Conservation (phyloP, 805 yeast species). For the Starmerella powellii region DNA sequence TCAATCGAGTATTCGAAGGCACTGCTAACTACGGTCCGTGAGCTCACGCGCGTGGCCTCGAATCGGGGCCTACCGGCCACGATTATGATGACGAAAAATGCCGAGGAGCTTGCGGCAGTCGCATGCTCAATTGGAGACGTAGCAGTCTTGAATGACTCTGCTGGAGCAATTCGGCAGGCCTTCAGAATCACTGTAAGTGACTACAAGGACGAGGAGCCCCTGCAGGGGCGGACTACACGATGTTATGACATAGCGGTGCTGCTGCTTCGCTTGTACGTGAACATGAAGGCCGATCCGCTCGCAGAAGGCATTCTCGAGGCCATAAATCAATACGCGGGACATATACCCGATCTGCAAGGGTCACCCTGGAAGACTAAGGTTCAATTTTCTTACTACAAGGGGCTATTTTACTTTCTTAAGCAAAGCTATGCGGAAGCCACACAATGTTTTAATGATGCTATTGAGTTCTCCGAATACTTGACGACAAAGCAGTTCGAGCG, state of each 20-base stretch:
- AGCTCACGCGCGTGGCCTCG: conserved; percentile 6
- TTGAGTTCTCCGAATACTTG: conserved; percentile 4
- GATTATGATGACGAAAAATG: neutral
- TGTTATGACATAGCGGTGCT: conserved; percentile 15
- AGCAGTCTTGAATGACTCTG: conserved; percentile 7
- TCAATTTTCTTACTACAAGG: conserved; percentile 18
- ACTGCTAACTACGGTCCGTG: neutral
- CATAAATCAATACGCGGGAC: conserved; percentile 6
- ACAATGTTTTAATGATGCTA: conserved; percentile 7
- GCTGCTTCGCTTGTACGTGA: conserved; percentile 19
- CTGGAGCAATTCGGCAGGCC: conserved; percentile 11
- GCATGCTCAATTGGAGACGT: neutral
- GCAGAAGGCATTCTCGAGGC: conserved; percentile 22
- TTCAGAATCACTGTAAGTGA: conserved; percentile 18
- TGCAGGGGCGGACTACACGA: conserved; percentile 14
- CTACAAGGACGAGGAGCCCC: conserved; percentile 11
- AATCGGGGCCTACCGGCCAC: conserved; percentile 4
- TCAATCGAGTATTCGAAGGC: neutral
- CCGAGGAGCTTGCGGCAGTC: neutral
- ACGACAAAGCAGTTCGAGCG: conserved; percentile 8
- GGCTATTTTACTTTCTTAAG: conserved; percentile 16
- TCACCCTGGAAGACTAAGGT: conserved; percentile 12
- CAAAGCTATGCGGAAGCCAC: conserved; percentile 14
- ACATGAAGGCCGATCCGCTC: conserved; percentile 18
- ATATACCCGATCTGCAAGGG: conserved; percentile 14